Conservation (phyloP, 345 rosid genomes). For the Eutrema yunnanense region DNA sequence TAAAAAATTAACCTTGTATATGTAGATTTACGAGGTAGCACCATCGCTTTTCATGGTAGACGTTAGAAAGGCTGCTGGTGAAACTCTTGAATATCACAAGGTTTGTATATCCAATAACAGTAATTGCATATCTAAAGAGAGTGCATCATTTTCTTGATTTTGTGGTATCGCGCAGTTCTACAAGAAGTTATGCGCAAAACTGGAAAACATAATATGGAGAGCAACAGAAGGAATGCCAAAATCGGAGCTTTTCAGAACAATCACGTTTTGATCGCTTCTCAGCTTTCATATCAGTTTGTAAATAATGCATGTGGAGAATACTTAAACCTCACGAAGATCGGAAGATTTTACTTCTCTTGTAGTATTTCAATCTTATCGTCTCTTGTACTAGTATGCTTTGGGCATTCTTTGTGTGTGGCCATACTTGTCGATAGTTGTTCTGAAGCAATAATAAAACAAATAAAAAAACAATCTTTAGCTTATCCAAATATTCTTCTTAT, state of each 20-base stretch:
- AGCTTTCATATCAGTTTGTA: background rate
- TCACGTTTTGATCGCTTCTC: constrained; percentile 39
- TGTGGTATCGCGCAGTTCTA: constrained; percentile 52
- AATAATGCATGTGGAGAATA: background rate
- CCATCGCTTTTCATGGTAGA: constrained; percentile 92
- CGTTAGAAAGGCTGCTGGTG: constrained; percentile 85
- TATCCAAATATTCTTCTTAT: too few relatives aligned
- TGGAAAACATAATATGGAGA: constrained; percentile 74
- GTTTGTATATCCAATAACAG: constrained; percentile 24
- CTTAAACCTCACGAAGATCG: background rate
- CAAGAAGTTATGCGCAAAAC: constrained; percentile 65
- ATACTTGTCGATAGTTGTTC: too few relatives aligned
- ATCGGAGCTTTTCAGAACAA: constrained; percentile 39
- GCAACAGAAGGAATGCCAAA: constrained; percentile 43
- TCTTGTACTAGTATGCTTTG: too few relatives aligned
- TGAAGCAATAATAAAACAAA: too few relatives aligned
- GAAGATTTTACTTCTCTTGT: background rate
- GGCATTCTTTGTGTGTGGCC: too few relatives aligned
- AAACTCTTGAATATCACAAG: constrained; percentile 88
- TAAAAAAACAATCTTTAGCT: too few relatives aligned
- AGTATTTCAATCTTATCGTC: too few relatives aligned
- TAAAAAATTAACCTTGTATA: background rate
- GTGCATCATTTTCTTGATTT: background rate
- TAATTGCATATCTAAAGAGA: background rate
- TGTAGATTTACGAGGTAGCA: constrained; percentile 82